Evolutionary conservation across 805 yeast genomes (phyloP), one percentile per base, ranked within the genome.

Genomic region (Candida khao-thaluensis): DNA sequence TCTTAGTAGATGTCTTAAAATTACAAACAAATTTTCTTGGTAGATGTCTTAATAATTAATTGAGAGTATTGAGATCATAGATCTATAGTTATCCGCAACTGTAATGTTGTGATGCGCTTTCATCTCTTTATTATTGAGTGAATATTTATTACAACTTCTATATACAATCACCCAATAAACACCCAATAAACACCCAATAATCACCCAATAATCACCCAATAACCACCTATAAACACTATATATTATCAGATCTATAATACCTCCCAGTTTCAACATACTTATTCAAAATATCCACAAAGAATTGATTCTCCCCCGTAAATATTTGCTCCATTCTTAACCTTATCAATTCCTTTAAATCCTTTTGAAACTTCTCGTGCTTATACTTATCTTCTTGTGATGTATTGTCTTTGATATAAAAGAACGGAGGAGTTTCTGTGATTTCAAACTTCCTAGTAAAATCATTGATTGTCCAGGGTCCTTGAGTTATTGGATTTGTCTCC

Each of bases 401-500:
- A 23, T 47, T 47, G 8, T 44, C 42, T 36, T 47, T 47, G 14
- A 47, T 42, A 22, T 30, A 47, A 30, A 41, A 42, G 21, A 32
- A 47, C 16, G 48, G 51, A 17, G 51, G 51, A 2, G 51, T 47
- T 8, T 44, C 51, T n/a, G 39, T 40, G 4, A 35, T 38, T 20
- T 30, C 37, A 24, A 35, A 38, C 20, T 40, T 39, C 9, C 21
- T 25, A 21, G 51, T 55, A 41, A 68, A 69, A 42, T 69, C 74
- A 15, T 56, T 54, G 2, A 60, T 41, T 6, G 56, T 54, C 73
- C 73, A 69, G 5, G 35, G 32, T n/a, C 41, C 52, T 30, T 61
- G 61, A n/a, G 59, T 60, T 15, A 69, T 62, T 7, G 73, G 73
- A 37, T 69, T 64, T 4, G 17, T 39, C 3, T 41, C 26, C 10